Percentiles rank a stretch among this genome's conserved stretches.
Conservation (phyloP, 768 basidiomycete genomes). For the Tylopilus sp. region DNA sequence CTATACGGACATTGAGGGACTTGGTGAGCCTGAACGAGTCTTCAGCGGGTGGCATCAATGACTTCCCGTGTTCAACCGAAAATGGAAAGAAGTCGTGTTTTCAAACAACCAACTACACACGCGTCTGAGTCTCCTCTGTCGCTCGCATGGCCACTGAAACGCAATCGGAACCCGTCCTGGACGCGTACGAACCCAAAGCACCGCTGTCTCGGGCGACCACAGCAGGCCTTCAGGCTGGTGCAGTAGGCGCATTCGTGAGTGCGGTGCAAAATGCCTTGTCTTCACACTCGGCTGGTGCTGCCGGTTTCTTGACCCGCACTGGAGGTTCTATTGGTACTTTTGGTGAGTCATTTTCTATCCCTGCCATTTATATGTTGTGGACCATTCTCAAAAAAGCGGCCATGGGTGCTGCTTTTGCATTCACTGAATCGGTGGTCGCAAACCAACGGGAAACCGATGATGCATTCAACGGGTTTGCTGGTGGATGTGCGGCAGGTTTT, state of each 20-base stretch:
- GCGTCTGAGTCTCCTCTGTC: slow-evolving; percentile 3
- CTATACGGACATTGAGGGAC: slow-evolving; percentile 44
- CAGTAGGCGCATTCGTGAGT: slow-evolving; percentile 66
- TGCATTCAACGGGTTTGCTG: slow-evolving; percentile 76
- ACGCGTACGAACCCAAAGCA: slow-evolving; percentile 47
- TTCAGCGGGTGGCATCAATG: slow-evolving; percentile 9
- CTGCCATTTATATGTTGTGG: neutral
- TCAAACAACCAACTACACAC: neutral
- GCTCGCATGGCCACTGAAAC: slow-evolving; percentile 22
- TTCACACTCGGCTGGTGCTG: slow-evolving; percentile 72
- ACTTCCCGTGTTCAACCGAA: neutral
- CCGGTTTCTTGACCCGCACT: slow-evolving; percentile 83
- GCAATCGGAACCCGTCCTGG: slow-evolving; percentile 15
- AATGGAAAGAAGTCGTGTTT: neutral
- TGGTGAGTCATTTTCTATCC: slow-evolving; percentile 47
- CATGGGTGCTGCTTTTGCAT: slow-evolving; percentile 84
- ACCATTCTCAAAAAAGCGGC: slow-evolving; percentile 52
- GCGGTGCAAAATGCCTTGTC: slow-evolving; percentile 78
- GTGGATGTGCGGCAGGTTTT: slow-evolving; percentile 92
- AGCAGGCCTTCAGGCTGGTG: slow-evolving; percentile 60
- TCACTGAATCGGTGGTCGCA: slow-evolving; percentile 76
- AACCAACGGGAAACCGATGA: slow-evolving; percentile 81
- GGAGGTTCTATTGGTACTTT: slow-evolving; percentile 91
- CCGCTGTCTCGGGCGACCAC: slow-evolving; percentile 53
- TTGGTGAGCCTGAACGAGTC: slow-evolving; percentile 36